Evolutionary conservation across 2,329 filamentous ascomycete species (phyloP).

Genomic region (Alternaria metachromatica): DNA sequence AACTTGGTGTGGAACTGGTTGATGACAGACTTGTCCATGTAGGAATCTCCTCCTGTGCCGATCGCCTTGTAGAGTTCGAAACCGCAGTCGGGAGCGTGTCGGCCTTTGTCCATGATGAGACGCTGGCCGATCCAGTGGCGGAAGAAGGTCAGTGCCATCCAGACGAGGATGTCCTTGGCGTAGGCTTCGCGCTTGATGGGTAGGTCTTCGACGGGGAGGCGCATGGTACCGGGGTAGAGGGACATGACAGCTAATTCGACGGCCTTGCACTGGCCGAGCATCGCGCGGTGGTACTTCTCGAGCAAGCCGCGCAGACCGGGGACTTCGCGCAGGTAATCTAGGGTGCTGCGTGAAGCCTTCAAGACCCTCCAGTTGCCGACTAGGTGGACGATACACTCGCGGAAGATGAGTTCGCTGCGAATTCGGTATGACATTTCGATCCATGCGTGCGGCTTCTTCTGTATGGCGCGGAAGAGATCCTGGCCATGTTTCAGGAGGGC

Average conservation of each 20-base stretch:
- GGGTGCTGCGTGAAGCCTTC: conserved; percentile 5
- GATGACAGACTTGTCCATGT: conserved; percentile 51
- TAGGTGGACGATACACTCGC: conserved; percentile 55
- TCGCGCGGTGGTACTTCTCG: conserved; percentile 36
- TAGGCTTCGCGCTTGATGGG: conserved; percentile 54
- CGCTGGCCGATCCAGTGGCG: conserved; percentile 56
- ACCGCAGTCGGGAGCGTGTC: conserved; percentile 53
- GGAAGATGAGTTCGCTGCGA: conserved; percentile 54
- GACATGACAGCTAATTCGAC: conserved; percentile 35
- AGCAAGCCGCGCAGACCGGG: conserved; percentile 37
- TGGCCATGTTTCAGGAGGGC: conserved; percentile 57
- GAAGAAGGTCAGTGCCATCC: conserved; percentile 58
- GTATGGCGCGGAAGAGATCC: conserved; percentile 54
- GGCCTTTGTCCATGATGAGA: conserved; percentile 49
- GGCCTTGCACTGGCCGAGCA: conserved; percentile 35
- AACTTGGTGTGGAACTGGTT: conserved; percentile 51
- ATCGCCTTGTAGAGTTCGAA: conserved; percentile 54
- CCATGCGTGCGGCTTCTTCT: conserved; percentile 54
- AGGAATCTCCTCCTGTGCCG: conserved; percentile 50
- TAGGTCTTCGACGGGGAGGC: conserved; percentile 30
- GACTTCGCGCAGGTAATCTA: conserved; percentile 25
- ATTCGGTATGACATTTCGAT: conserved; percentile 55
- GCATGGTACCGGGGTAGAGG: conserved; percentile 37
- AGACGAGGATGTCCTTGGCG: conserved; percentile 57
- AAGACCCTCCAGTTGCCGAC: conserved; percentile 50